Base-by-base conservation (phyloP, 768 basidiomycete species). In the Hydnomerulius pinastri region DNA sequence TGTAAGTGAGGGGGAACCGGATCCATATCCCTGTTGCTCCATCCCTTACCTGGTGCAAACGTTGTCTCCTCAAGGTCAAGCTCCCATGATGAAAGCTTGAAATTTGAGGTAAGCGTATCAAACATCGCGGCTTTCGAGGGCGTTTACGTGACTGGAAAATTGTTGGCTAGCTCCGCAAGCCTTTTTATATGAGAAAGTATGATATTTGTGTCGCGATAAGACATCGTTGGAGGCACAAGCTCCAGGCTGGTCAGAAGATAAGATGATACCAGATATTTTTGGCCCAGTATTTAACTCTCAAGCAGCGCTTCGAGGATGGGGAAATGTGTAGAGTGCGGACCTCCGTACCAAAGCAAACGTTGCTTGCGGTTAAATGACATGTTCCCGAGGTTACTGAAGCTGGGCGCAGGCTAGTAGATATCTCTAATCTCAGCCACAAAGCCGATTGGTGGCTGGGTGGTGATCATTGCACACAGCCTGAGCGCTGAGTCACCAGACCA, bases 1-100 rank as follows among this genome's bases (percentile, higher is more conserved):
- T 86, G 70, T 35, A 73, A 55, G 25, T 76, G 65, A 0, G 71
- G 74, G 28, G 85, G 82, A 7, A 87, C 85, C 4, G 86, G 86
- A 54, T 89, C 87, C 85, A 89, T 88, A 58, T 89, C 88, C 56
- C 78, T 78, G 66, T 90, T 90, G 54, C 73, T 76, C 85, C 85
- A 87, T 63, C 75, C 72, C 53, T 75, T 74, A 38, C 67, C 77
- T 7, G 82, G 77, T 4, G 83, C 86, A 58, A 85, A 82, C 21
- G 76, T 78, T 18, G 77, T 77, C 37, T 64, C 4, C 28, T 61
- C 50, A 42, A 44, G 43, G 12, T 51, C 39, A 25, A 36, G 52
- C 32, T 56, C 52, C 46, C 23, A 45, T 40, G 47, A 42, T 41
- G 42, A 18, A 8, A 35, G 33, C 5, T 35, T 35, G 17, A 35